A percentile compares a stretch with the other conserved stretches of the same genome.
Evolutionary conservation across 495 filamentous ascomycete genomes (phyloP).

Genomic region (Parmelia sp.): DNA sequence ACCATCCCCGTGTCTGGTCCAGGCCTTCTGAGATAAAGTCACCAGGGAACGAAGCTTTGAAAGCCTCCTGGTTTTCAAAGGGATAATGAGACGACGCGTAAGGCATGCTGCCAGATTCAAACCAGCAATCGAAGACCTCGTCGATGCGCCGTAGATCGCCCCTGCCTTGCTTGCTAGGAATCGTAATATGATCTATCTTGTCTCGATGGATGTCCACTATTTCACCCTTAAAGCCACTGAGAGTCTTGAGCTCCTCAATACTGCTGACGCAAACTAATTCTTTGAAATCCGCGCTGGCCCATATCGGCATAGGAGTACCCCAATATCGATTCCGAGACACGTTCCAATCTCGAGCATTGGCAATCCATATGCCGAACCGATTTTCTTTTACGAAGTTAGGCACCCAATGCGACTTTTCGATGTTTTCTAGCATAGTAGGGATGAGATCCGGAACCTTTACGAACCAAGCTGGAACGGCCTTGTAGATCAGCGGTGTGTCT

Average conservation of each 20-base stretch:
- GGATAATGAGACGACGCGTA: conserved; percentile 92
- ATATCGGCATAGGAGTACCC: conserved; percentile 91
- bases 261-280: conserved; percentile 87
- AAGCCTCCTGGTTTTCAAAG: conserved; percentile 83
- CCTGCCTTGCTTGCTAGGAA: conserved; percentile 86
- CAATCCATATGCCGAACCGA: conserved; percentile 80
- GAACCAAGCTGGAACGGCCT: conserved; percentile 93
- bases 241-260: conserved; percentile 73
- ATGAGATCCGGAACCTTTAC: conserved; percentile 80
- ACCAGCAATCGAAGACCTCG: conserved; percentile 99
- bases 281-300: conserved; percentile 81
- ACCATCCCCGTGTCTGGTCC: conserved; percentile 95
- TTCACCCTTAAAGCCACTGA: conserved; percentile 80
- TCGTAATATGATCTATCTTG: conserved; percentile 93
- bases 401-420: conserved; percentile 91
- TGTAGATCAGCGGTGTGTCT: conserved; percentile 91
- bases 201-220: conserved; percentile 90
- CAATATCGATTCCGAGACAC: conserved; percentile 93
- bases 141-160: conserved; percentile 72
- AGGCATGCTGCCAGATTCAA: conserved; percentile 91
- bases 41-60: conserved; percentile 78
- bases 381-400: conserved; percentile 88
- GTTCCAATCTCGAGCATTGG: conserved; percentile 95
- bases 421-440: conserved; percentile 82
- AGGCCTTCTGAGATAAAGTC: conserved; percentile 97